Base-by-base conservation (phyloP, 495 filamentous ascomycete genomes). In the Trichocladium uniseriatum region DNA sequence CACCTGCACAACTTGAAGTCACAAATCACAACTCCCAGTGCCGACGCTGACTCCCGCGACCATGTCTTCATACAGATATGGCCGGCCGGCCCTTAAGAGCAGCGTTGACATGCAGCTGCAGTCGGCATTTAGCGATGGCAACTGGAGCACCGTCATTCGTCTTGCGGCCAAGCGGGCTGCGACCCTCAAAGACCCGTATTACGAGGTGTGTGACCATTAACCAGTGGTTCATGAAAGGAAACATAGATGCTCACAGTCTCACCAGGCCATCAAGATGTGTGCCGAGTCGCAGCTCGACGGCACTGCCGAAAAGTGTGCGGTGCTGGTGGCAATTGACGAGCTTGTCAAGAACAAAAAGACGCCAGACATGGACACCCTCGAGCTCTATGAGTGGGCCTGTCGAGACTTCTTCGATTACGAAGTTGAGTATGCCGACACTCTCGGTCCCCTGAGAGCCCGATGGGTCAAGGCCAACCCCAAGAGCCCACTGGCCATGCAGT, bases 281-380 rank as follows among this genome's bases (percentile, higher is more conserved):
- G 70, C 72, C 29, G 66, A 69, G 57, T 68, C 70, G 16, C 69
- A 69, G 49, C 46, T 65, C 1, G 71, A 74, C 43, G 66, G 65
- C 49, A 53, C 66, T 7, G 40, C 52, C 4, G 67, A 70, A 24
- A 61, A 61, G 18, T 61, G 52, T 27, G 57, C 55, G 11, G 62
- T 62, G 5, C 61, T 66, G 27, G 55, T 61, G 1, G 55, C 60
- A 10, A 53, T 75, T 15, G 63, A 70, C 42, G 56, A 59, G 19
- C 61, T 70, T 43, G 46, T 70, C 37, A 66, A 64, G 49, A 63
- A 65, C 22, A 66, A 66, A 48, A 51, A 52, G n/a, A 59, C 54
- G 0, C 49, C 59, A 7, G 72, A 75, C 51, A 41, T 61, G n/a
- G 67, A 72, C 45, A 53, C 61, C 14, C 39, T 75, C 16, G 67